Percentiles rank a stretch among this genome's conserved stretches.
Evolutionary conservation across 2,329 filamentous ascomycete genomes (phyloP).

Genomic region (Helotiales sp.): DNA sequence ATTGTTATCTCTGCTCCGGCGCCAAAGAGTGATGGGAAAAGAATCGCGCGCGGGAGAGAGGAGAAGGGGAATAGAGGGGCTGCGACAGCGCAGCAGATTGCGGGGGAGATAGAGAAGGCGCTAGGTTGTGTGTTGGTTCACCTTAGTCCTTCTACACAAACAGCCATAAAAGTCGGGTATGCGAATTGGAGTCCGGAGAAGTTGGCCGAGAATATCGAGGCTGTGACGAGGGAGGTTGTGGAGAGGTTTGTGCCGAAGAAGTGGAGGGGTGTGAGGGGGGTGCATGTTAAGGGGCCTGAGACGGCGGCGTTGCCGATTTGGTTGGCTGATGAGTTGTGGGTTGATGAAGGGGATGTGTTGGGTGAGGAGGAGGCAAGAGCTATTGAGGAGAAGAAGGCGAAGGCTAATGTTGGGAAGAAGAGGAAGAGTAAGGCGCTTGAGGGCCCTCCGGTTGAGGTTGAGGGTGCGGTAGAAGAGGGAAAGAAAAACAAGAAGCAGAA

Average conservation of each 20-base stretch:
- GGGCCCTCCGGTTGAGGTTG: constrained; percentile 33
- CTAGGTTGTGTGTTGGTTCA: constrained; percentile 77
- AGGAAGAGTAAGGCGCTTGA: constrained; percentile 38
- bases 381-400: constrained; percentile 13
- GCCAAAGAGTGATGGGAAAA: constrained; percentile 60
- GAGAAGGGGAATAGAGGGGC: constrained; percentile 41
- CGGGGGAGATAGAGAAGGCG: constrained; percentile 78
- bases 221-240: constrained; percentile 67
- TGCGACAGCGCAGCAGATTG: constrained; percentile 54
- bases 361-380: constrained; percentile 50
- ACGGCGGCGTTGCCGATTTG: constrained; percentile 92
- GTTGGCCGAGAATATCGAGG: constrained; percentile 77
- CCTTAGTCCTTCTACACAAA: constrained; percentile 76
- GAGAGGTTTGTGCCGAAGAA: constrained; percentile 81
- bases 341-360: constrained; percentile 73
- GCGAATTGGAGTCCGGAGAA: constrained; percentile 74
- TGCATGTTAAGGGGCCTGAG: constrained; percentile 89
- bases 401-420: constrained; percentile 63
- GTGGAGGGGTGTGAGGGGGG: constrained; percentile 80
- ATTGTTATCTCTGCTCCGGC: constrained; percentile 66
- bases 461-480: constrained; percentile 31
- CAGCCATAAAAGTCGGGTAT: constrained; percentile 76
- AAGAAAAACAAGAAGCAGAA: constrained; percentile 41
- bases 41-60: constrained; percentile 56
- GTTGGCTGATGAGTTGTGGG: constrained; percentile 90